Evolutionary conservation across 2,329 filamentous ascomycete species (phyloP), one percentile per base, ranked within the genome.

Genomic region (Fusarium chaquense): DNA sequence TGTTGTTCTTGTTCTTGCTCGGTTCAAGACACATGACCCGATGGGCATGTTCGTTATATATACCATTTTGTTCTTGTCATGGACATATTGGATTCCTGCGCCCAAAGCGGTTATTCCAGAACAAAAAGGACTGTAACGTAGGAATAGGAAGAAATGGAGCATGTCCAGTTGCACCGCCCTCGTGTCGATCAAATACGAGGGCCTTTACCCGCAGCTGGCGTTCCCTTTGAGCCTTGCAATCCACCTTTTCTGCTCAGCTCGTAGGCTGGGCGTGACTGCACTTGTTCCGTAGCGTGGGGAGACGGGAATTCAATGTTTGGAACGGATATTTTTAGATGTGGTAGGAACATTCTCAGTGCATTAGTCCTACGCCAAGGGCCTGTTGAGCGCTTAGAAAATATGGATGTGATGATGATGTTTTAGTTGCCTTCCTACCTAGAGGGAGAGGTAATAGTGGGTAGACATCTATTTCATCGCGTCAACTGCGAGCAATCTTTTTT

Each of bases 111-210:
- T 35, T 62, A 44, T 62, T 59, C 64, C 20, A 35, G 41, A 56
- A 57, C 33, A 51, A 18, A 36, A 36, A 33, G 38, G 28, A 35
- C 44, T 64, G 62, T 46, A 64, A 64, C 62, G 60, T 64, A 43
- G 44, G 61, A 58, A 45, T 13, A 49, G 33, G 24, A 20, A 61
- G 62, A 41, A 54, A 69, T 68, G 64, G 47, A 62, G 65, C 58
- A 40, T 30, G 45, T 8, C 18, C 45, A 26, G 51, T 69, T 40
- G 65, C 68, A 71, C 61, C 28, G 68, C 68, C 47, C 68, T 69
- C 68, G 64, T 65, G 67, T 66, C 54, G 56, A 65, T 59, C 53
- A 24, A 56, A 71, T 71, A 71, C 68, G 68, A 71, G 68, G 44
- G 64, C 46, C 38, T 47, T 51, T 52, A 68, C 63, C 58, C 54